phyloP scores from a whole-genome alignment of 2,329 filamentous ascomycete species.

The Colletotrichum navitas region DNA sequence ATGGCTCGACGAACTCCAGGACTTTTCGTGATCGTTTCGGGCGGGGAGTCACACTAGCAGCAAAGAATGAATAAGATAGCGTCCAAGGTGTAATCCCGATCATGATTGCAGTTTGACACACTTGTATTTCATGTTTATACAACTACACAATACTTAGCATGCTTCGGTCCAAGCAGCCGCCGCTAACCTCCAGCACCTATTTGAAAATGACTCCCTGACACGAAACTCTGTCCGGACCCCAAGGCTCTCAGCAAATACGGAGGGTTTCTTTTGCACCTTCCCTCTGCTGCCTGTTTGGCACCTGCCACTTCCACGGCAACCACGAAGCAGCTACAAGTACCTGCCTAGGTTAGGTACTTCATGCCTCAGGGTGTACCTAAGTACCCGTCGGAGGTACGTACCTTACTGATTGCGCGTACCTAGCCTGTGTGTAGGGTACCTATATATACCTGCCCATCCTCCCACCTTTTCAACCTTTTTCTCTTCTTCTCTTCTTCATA shows the following conservation, averaged over 20 bases:
- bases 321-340: neutral
- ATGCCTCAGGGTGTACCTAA: neutral
- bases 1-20: too few species aligned
- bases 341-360: neutral
- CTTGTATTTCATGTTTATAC: neutral
- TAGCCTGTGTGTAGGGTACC: neutral
- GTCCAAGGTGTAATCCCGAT: neutral
- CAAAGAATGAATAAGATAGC: too few species aligned
- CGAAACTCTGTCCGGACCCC: too few species aligned
- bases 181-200: too few species aligned
- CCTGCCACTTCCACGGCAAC: neutral
- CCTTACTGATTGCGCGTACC: constrained; percentile 22
- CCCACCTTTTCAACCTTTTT: constrained; percentile 41
- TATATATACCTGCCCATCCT: constrained; percentile 49
- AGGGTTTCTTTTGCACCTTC: neutral
- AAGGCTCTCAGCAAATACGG: too few species aligned
- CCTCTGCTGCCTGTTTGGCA: neutral
- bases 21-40: too few species aligned
- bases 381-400: constrained; percentile 15
- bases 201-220: too few species aligned
- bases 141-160: too few species aligned
- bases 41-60: too few species aligned
- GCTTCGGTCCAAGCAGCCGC: too few species aligned
- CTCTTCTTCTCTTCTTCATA: constrained; percentile 54
- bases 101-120: neutral